phyloP scores from a whole-genome alignment of 331 rosid genomes.

The Dryas integrifolia region DNA sequence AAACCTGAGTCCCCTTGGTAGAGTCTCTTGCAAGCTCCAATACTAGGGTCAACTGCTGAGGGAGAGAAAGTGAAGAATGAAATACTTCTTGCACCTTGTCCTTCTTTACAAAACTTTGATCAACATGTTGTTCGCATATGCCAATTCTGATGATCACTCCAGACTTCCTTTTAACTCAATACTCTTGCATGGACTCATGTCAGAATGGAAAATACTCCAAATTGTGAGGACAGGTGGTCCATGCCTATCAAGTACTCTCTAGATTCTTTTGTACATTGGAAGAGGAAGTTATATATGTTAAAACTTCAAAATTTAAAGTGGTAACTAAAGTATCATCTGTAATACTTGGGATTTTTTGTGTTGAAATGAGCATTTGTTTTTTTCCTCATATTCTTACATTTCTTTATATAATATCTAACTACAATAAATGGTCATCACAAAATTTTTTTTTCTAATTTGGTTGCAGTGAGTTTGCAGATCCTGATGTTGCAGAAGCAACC shows the following conservation, averaged over 20 bases:
- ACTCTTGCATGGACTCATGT: not conserved
- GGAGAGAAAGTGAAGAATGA: not conserved
- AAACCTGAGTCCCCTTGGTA: not conserved
- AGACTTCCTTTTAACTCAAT: not conserved
- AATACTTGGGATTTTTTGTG: not conserved
- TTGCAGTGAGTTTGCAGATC: constrained; percentile 94
- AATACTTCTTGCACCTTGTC: not conserved
- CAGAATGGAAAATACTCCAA: not conserved
- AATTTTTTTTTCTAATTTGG: constrained; percentile 19
- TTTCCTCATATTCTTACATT: not conserved
- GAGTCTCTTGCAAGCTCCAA: not conserved
- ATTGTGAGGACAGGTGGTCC: not conserved
- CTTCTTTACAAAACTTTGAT: constrained; percentile 1
- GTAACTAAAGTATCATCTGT: not conserved
- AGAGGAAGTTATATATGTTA: not conserved
- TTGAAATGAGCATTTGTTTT: not conserved
- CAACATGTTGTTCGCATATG: not conserved
- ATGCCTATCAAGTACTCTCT: not conserved
- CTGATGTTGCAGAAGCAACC: constrained; percentile 76
- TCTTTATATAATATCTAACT: constrained; percentile 12
- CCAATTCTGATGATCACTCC: not conserved
- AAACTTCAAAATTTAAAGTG: not conserved
- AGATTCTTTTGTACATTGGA: not conserved
- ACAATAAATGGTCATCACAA: constrained; percentile 9
- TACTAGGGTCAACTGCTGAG: not conserved